Evolutionary conservation across 208 protist genomes (phyloP).

Genomic region (Trypanosoma grayi): DNA sequence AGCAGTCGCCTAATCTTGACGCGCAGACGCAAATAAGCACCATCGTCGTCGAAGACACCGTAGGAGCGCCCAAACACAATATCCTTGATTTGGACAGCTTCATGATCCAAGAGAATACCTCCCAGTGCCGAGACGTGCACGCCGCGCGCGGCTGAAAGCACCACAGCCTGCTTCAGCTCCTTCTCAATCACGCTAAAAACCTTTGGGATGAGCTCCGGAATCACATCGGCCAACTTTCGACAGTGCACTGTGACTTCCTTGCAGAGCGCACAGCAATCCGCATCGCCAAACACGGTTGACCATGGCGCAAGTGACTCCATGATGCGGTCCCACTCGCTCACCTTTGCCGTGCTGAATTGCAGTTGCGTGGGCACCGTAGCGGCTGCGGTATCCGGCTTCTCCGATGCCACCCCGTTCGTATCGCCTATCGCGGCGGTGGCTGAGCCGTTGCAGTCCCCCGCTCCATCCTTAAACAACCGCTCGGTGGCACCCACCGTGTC

Average conservation of each 20-base stretch:
- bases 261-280: conserved; percentile 39
- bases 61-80: conserved; percentile 45
- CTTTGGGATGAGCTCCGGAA: conserved; percentile 28
- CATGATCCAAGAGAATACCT: conserved; percentile 45
- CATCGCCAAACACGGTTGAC: conserved; percentile 42
- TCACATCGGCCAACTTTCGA: conserved; percentile 22
- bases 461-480: too few species aligned
- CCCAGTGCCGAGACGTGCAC: conserved; percentile 41
- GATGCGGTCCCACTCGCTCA: conserved; percentile 33
- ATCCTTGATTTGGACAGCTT: conserved; percentile 28
- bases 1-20: conserved; percentile 33
- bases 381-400: not conserved
- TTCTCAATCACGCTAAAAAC: conserved; percentile 37
- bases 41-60: conserved; percentile 33
- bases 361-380: conserved; percentile 1
- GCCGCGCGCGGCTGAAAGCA: conserved; percentile 31
- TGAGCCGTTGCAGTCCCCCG: too few species aligned
- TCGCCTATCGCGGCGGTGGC: too few species aligned
- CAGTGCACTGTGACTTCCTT: conserved; percentile 41
- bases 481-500: too few species aligned
- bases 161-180: conserved; percentile 25
- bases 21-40: conserved; percentile 32
- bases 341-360: conserved; percentile 40
- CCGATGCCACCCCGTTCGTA: too few species aligned
- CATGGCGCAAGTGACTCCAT: conserved; percentile 36